Evolutionary conservation across 768 basidiomycete genomes (phyloP).

Genomic region (Lactifluus echinatus): DNA sequence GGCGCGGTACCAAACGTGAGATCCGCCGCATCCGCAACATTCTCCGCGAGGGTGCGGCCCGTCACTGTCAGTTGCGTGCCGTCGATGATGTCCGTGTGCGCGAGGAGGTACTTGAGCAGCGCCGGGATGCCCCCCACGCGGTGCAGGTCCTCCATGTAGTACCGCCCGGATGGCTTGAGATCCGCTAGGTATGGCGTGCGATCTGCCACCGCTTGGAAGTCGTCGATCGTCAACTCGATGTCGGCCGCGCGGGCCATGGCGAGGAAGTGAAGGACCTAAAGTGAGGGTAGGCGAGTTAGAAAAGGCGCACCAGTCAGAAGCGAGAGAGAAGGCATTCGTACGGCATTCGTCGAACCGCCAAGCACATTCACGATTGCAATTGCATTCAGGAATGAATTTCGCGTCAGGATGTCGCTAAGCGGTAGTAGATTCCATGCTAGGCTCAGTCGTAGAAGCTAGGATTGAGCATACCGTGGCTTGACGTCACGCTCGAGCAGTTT

Average conservation of each 20-base stretch:
- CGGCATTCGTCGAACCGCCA: constrained; percentile 85
- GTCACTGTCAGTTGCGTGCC: constrained; percentile 83
- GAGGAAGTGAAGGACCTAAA: constrained; percentile 69
- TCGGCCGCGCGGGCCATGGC: constrained; percentile 82
- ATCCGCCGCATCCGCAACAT: constrained; percentile 69
- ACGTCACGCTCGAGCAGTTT: constrained; percentile 66
- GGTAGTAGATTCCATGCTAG: neutral
- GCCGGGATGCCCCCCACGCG: constrained; percentile 79
- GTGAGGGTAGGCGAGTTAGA: neutral
- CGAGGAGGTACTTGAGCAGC: constrained; percentile 74
- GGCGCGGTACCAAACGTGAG: constrained; percentile 44
- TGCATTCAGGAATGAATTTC: constrained; percentile 72
- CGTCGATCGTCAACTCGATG: constrained; percentile 66
- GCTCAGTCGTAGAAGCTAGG: neutral
- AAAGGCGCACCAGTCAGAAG: no score
- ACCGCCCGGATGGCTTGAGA: constrained; percentile 77
- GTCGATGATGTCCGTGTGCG: constrained; percentile 70
- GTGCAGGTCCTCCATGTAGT: constrained; percentile 88
- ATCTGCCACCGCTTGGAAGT: constrained; percentile 76
- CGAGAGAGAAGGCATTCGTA: constrained; percentile 22
- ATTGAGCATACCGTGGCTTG: constrained; percentile 55
- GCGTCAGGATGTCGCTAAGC: constrained; percentile 53
- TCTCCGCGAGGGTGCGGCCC: constrained; percentile 83
- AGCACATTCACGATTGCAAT: constrained; percentile 71
- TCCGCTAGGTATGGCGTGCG: constrained; percentile 81